Conservation (phyloP, 768 basidiomycete species). For the Lactarius hengduanensis region DNA sequence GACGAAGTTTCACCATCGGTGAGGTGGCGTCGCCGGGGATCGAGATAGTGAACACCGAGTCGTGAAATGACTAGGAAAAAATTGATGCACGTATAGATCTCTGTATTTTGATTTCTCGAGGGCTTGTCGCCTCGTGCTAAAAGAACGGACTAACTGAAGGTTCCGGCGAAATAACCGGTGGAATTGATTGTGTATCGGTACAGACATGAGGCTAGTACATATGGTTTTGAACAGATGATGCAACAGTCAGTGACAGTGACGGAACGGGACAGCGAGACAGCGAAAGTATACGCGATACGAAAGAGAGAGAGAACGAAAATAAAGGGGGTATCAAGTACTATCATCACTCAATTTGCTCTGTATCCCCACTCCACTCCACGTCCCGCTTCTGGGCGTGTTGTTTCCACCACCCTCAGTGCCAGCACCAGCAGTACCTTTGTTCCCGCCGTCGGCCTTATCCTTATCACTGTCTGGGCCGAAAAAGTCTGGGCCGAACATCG, state of each 20-base stretch:
- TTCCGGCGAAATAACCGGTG: too few species aligned
- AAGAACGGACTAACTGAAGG: too few species aligned
- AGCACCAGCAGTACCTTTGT: not conserved
- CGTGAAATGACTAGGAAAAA: constrained; percentile 46
- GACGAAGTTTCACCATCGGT: constrained; percentile 69
- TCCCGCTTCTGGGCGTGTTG: not conserved
- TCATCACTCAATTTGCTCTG: constrained; percentile 9
- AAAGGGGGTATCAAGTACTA: not conserved
- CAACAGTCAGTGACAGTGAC: not conserved
- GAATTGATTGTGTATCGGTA: not conserved
- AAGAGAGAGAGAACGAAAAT: not conserved
- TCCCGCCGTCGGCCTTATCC: not conserved
- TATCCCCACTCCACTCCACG: constrained; percentile 22
- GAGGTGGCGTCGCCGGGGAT: constrained; percentile 59
- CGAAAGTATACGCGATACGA: not conserved
- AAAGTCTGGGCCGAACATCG: not conserved
- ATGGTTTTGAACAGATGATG: not conserved
- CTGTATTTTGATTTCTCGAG: not conserved
- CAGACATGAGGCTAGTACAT: not conserved
- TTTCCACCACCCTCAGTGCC: not conserved
- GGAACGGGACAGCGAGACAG: not conserved
- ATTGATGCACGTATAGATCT: not conserved
- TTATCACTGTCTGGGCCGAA: not conserved
- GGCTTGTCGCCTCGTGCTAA: not conserved
- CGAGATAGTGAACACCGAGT: constrained; percentile 70